These are phyloP conservation scores for Thozetella sp. DNA, from an alignment of 495 filamentous ascomycete genomes.

Conservation along the genomic window DNA sequence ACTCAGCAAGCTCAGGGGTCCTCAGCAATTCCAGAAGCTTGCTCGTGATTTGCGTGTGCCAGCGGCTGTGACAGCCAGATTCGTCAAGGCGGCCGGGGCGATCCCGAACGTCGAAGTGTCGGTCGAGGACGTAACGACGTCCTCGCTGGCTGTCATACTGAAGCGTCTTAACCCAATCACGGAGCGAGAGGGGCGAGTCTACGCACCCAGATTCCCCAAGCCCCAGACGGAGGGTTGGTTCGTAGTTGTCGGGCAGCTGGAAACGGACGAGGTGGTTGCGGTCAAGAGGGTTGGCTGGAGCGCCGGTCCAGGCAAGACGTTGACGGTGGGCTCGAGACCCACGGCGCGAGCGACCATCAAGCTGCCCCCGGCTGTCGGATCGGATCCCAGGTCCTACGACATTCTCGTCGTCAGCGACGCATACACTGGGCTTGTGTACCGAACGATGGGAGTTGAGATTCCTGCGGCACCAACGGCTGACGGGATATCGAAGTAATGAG, in stretches of 20 bases:
- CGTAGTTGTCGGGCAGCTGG: constrained; percentile 67
- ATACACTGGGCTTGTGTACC: constrained; percentile 82
- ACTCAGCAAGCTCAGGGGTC: constrained; percentile 29
- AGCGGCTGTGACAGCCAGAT: constrained; percentile 26
- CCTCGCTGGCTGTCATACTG: constrained; percentile 63
- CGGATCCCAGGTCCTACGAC: constrained; percentile 58
- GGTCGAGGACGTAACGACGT: constrained; percentile 59
- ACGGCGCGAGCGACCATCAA: constrained; percentile 60
- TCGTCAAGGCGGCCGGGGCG: constrained; percentile 59
- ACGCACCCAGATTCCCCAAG: constrained; percentile 89
- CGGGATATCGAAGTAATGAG: constrained; percentile 4
- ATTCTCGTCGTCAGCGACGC: constrained; percentile 80
- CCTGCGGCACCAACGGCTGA: constrained; percentile 36
- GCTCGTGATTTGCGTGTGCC: constrained; percentile 39
- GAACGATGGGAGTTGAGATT: constrained; percentile 52
- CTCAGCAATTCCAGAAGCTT: constrained; percentile 42
- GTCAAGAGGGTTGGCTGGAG: constrained; percentile 84
- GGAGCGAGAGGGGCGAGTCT: constrained; percentile 69
- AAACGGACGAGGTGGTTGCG: constrained; percentile 74
- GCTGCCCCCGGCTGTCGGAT: constrained; percentile 50
- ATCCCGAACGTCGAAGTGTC: constrained; percentile 72
- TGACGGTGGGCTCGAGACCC: constrained; percentile 32
- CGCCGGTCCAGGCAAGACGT: constrained; percentile 15
- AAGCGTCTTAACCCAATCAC: constrained; percentile 65
- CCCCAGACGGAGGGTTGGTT: constrained; percentile 96